Conservation (phyloP, 306 rosid species). For the Lagenaria siceraria region DNA sequence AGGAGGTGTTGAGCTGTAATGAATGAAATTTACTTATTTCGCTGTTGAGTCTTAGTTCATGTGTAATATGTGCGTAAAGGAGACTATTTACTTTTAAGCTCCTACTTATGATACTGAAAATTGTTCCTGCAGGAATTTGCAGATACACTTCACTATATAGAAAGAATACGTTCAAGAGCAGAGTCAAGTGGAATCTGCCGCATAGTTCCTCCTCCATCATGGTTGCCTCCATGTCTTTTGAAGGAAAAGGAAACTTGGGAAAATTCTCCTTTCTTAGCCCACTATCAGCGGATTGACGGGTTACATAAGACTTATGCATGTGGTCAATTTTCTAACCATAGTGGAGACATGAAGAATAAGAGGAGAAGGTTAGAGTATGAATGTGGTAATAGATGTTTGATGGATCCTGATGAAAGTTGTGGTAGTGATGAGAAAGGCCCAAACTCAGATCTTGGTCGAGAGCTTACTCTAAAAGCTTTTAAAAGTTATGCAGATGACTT, state of each 20-base stretch:
- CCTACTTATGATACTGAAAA: background rate
- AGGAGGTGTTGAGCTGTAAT: conserved; percentile 44
- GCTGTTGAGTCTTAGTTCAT: conserved; percentile 10
- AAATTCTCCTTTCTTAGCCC: conserved; percentile 36
- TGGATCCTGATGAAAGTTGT: conserved; percentile 17
- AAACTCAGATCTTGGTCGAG: conserved; percentile 37
- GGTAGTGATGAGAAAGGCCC: conserved; percentile 11
- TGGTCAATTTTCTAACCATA: conserved; percentile 10
- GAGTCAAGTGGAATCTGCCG: conserved; percentile 74
- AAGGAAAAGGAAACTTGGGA: conserved; percentile 39
- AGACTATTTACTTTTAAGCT: background rate
- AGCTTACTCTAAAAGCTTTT: conserved; percentile 45
- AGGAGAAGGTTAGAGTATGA: conserved; percentile 39
- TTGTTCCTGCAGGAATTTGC: conserved; percentile 57
- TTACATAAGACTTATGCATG: conserved; percentile 24
- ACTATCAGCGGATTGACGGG: conserved; percentile 57
- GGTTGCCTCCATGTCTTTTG: conserved; percentile 44
- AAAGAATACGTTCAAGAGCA: conserved; percentile 45
- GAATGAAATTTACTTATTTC: background rate
- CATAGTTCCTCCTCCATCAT: conserved; percentile 65
- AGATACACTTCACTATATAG: conserved; percentile 52
- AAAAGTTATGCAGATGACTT: conserved; percentile 66
- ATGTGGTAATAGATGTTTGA: conserved; percentile 11
- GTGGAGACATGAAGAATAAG: conserved; percentile 20
- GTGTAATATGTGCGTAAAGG: background rate